Conservation (phyloP, 306 rosid species). For the Trifolium dubium region DNA sequence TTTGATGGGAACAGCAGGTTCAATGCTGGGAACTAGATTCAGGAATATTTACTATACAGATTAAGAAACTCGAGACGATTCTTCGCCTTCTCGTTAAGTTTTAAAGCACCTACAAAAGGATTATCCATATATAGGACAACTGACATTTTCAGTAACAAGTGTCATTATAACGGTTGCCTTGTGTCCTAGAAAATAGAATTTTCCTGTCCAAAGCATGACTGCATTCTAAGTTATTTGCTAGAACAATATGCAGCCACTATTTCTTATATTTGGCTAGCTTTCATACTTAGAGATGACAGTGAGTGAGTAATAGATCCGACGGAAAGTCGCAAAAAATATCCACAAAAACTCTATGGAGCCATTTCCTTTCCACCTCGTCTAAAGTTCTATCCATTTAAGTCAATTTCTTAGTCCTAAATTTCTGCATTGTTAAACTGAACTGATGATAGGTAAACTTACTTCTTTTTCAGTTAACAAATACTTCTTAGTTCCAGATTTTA, state of each 20-base stretch:
- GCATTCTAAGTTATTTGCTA: conserved; percentile 19
- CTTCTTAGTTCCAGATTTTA: conserved; percentile 17
- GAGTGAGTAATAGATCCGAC: conserved; percentile 7
- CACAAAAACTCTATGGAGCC: conserved; percentile 14
- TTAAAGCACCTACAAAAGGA: conserved; percentile 2
- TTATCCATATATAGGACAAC: neutral
- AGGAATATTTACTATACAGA: neutral
- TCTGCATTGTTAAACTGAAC: conserved; percentile 23
- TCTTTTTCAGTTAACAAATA: conserved; percentile 9
- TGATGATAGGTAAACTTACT: conserved; percentile 11
- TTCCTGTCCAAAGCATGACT: conserved; percentile 27
- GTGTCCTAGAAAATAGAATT: conserved; percentile 20
- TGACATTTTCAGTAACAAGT: neutral
- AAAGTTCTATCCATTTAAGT: conserved; percentile 22
- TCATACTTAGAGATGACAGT: neutral
- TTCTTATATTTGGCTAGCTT: conserved; percentile 8
- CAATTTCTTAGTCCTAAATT: conserved; percentile 22
- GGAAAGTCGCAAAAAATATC: neutral
- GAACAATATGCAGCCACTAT: conserved; percentile 2
- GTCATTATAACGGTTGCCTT: conserved; percentile 6
- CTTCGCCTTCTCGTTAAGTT: neutral
- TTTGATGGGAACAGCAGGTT: neutral
- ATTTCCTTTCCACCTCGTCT: conserved; percentile 17
- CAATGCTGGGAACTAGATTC: conserved; percentile 2
- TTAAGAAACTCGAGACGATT: neutral